Conservation (phyloP, 2,329 filamentous ascomycete species). For the Paraphoma chrysanthemicola region DNA sequence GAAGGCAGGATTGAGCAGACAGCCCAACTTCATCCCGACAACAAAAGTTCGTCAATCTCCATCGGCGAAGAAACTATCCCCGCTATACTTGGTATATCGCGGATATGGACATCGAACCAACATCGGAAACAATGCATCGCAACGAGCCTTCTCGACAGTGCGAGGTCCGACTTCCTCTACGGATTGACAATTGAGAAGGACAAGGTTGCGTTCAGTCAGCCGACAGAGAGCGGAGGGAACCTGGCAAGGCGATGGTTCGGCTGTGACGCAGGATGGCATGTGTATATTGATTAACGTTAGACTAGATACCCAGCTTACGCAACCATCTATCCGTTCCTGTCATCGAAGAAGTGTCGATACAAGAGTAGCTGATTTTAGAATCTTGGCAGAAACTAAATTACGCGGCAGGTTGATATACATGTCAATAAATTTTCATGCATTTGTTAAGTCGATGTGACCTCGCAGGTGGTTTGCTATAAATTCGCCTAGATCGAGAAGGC, state of each 20-base stretch:
- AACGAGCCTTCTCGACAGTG: slow-evolving; percentile 62
- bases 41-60: slow-evolving; percentile 49
- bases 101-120: slow-evolving; percentile 68
- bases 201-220: slow-evolving; percentile 69
- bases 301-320: neutral
- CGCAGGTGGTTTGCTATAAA: too few species aligned
- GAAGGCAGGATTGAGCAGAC: slow-evolving; percentile 21
- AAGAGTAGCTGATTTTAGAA: too few species aligned
- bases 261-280: slow-evolving; percentile 63
- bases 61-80: slow-evolving; percentile 51
- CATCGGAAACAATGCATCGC: slow-evolving; percentile 66
- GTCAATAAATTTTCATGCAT: too few species aligned
- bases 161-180: slow-evolving; percentile 62
- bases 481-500: too few species aligned
- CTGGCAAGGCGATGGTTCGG: slow-evolving; percentile 67
- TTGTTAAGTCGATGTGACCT: too few species aligned
- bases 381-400: too few species aligned
- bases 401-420: too few species aligned
- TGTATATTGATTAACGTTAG: slow-evolving; percentile 64
- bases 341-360: too few species aligned
- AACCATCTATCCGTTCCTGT: neutral
- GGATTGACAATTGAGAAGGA: slow-evolving; percentile 62
- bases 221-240: slow-evolving; percentile 66
- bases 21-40: slow-evolving; percentile 19
- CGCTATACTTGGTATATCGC: slow-evolving; percentile 67